phyloP scores from a whole-genome alignment of 2,329 filamentous ascomycete species.

The Paracoccidioides lutzii region DNA sequence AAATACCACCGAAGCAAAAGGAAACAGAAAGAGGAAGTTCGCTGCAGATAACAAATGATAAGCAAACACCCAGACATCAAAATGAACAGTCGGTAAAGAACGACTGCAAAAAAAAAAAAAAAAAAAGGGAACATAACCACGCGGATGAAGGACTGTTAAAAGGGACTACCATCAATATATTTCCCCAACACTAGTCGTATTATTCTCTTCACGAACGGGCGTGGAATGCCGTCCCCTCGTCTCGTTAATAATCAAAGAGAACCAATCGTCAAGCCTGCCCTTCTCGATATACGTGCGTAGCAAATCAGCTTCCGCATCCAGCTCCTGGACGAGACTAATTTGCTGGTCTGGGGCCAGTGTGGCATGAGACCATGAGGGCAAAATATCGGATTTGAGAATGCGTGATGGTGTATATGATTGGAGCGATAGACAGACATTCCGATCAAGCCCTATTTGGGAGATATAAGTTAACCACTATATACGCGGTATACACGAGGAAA shows the following conservation, averaged over 20 bases:
- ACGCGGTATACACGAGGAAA: too few species aligned
- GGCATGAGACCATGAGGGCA: conserved; percentile 20
- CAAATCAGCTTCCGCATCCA: conserved; percentile 57
- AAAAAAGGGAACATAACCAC: too few species aligned
- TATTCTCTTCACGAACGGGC: neutral
- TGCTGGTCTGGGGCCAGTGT: conserved; percentile 39
- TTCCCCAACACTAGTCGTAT: neutral
- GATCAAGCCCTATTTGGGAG: conserved; percentile 11
- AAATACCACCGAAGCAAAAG: neutral
- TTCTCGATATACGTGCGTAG: conserved; percentile 54
- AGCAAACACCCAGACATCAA: neutral
- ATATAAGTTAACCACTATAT: neutral
- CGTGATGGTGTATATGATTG: neutral
- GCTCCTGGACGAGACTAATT: conserved; percentile 56
- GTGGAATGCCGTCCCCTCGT: neutral
- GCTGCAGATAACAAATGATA: neutral
- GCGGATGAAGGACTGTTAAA: neutral
- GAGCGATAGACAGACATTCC: conserved; percentile 5
- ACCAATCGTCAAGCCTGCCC: conserved; percentile 59
- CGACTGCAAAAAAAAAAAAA: neutral
- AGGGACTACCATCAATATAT: neutral
- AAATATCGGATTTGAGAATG: conserved; percentile 6
- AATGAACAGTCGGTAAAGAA: neutral
- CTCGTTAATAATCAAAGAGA: conserved; percentile 27
- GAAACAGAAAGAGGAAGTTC: neutral